Percentiles rank a stretch among this genome's conserved stretches.
These are phyloP conservation scores for Cyberlindnera maclurae DNA, from an alignment of 805 yeast species.

Conservation along the genomic window DNA sequence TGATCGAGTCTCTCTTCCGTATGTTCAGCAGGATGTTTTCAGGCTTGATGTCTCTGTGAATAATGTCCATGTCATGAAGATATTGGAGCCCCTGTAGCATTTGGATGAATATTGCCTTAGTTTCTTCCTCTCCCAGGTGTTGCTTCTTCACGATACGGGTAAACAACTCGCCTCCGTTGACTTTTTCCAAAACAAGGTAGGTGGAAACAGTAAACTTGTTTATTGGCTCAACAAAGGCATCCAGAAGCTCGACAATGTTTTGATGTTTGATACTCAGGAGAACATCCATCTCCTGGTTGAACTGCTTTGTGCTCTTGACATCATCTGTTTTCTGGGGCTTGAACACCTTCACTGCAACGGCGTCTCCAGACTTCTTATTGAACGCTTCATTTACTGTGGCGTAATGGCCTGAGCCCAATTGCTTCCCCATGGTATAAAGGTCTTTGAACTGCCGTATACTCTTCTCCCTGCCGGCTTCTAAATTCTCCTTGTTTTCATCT, in stretches of 20 bases:
- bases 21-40: constrained; percentile 58
- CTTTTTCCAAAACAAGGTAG: constrained; percentile 64
- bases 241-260: constrained; percentile 60
- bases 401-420: constrained; percentile 72
- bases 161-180: constrained; percentile 69
- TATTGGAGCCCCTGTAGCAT: constrained; percentile 57
- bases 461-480: constrained; percentile 1
- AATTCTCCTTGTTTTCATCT: constrained; percentile 13
- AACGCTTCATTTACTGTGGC: constrained; percentile 73
- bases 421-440: constrained; percentile 41
- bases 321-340: constrained; percentile 44
- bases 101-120: constrained; percentile 57
- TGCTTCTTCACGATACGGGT: constrained; percentile 64
- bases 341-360: constrained; percentile 70
- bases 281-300: constrained; percentile 63
- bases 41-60: constrained; percentile 76
- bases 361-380: constrained; percentile 47
- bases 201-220: constrained; percentile 36
- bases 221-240: constrained; percentile 50
- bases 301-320: constrained; percentile 31
- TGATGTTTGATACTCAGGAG: constrained; percentile 60
- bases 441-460: constrained; percentile 43
- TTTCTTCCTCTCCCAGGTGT: constrained; percentile 52
- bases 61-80: constrained; percentile 62
- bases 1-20: constrained; percentile 31